phyloP scores from a whole-genome alignment of 805 yeast genomes.

The Suhomyces pyralidae region DNA sequence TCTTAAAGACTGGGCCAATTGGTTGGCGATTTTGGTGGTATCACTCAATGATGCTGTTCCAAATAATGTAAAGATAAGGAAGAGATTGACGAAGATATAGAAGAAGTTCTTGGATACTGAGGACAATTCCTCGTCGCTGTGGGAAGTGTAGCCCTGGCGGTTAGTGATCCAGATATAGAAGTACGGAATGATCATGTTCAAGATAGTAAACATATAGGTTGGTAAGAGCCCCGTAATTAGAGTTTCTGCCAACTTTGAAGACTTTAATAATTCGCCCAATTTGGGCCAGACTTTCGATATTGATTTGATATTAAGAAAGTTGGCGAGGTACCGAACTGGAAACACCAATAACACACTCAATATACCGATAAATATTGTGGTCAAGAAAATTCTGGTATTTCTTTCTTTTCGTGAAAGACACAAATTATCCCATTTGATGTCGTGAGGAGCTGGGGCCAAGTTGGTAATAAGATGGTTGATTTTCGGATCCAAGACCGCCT shows the following conservation, averaged over 20 bases:
- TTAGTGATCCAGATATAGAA: constrained; percentile 79
- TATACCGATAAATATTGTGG: constrained; percentile 65
- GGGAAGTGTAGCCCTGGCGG: constrained; percentile 84
- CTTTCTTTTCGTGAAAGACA: constrained; percentile 77
- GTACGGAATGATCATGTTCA: constrained; percentile 82
- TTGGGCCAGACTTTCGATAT: constrained; percentile 80
- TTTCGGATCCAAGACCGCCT: constrained; percentile 87
- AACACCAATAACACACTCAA: constrained; percentile 70
- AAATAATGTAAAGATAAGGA: constrained; percentile 88
- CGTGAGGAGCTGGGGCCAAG: constrained; percentile 95
- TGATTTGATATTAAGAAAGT: constrained; percentile 73
- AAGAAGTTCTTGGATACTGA: constrained; percentile 91
- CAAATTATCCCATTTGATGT: constrained; percentile 87
- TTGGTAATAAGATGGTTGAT: constrained; percentile 78
- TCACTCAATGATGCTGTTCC: constrained; percentile 90
- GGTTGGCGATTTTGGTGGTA: constrained; percentile 83
- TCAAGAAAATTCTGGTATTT: constrained; percentile 56
- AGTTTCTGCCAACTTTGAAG: constrained; percentile 68
- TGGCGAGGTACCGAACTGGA: constrained; percentile 84
- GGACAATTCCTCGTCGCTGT: constrained; percentile 89
- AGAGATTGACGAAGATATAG: constrained; percentile 89
- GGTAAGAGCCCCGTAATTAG: constrained; percentile 88
- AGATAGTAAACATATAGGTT: constrained; percentile 81
- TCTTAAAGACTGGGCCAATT: constrained; percentile 76
- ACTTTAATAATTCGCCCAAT: constrained; percentile 63